phyloP scores from a whole-genome alignment of 257 asterid species.

The Nicotiana attenuata region DNA sequence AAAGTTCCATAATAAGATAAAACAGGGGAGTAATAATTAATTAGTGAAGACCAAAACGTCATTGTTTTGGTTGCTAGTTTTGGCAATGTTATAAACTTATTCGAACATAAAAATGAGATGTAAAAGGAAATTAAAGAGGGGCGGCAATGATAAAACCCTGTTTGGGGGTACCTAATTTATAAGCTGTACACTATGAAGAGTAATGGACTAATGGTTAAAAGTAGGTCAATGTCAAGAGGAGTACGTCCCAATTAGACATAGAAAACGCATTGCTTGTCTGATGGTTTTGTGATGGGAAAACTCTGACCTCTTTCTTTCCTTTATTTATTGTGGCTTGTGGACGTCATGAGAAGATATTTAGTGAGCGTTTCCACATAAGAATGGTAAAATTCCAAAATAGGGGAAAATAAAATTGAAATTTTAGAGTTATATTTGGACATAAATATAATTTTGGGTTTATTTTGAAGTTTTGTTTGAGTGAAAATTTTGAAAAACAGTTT shows the following conservation, averaged over 20 bases:
- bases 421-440: too few relatives aligned
- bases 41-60: constrained; percentile 15
- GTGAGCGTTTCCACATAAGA: too few relatives aligned
- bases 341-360: not conserved
- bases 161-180: not conserved
- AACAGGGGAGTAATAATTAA: not conserved
- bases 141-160: not conserved
- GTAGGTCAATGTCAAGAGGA: not conserved
- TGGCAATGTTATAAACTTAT: constrained; percentile 23
- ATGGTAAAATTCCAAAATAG: too few relatives aligned
- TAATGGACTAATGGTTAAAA: not conserved
- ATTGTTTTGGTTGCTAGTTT: constrained; percentile 31
- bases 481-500: too few relatives aligned
- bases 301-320: not conserved
- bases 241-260: constrained; percentile 32
- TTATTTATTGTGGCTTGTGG: not conserved
- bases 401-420: too few relatives aligned
- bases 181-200: too few relatives aligned
- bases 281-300: not conserved
- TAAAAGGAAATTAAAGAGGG: not conserved
- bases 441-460: too few relatives aligned
- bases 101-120: not conserved
- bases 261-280: constrained; percentile 34
- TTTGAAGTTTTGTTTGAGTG: too few relatives aligned
- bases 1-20: too few relatives aligned